These are phyloP conservation scores for Pleurotus cornucopiae DNA, from an alignment of 768 basidiomycete species.

Conservation along the genomic window DNA sequence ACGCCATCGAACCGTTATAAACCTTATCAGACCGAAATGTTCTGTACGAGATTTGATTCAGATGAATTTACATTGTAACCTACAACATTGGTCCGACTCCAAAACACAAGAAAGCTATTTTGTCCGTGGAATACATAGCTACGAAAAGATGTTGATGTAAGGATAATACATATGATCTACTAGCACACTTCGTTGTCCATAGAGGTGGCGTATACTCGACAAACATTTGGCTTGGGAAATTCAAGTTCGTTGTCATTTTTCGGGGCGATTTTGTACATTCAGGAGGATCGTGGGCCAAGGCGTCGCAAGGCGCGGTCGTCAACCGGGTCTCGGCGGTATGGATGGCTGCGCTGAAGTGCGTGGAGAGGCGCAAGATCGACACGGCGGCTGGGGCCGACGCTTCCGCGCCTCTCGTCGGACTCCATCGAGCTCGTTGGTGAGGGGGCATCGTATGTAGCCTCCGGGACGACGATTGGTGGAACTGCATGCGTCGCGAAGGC, in stretches of 20 bases:
- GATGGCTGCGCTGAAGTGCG: slow-evolving; percentile 46
- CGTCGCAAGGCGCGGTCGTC: slow-evolving; percentile 61
- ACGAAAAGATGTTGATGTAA: no score
- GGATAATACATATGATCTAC: slow-evolving; percentile 4
- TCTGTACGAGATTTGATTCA: no score
- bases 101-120: no score
- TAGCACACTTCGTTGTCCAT: not conserved
- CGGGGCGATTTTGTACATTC: slow-evolving; percentile 4
- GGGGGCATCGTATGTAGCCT: slow-evolving; percentile 12
- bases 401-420: slow-evolving; percentile 20
- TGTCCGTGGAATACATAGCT: no score
- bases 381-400: slow-evolving; percentile 20
- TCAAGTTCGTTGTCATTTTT: not conserved
- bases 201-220: not conserved
- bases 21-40: not conserved
- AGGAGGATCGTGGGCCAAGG: slow-evolving; percentile 25
- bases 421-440: slow-evolving; percentile 11
- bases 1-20: slow-evolving; percentile 40
- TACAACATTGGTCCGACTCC: no score
- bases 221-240: not conserved
- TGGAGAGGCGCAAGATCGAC: slow-evolving; percentile 54
- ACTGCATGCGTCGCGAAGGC: not conserved
- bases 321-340: slow-evolving; percentile 54
- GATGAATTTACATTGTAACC: no score
- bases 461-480: not conserved